Conservation (phyloP, 495 filamentous ascomycete species). For the Neurospora tetraspora region DNA sequence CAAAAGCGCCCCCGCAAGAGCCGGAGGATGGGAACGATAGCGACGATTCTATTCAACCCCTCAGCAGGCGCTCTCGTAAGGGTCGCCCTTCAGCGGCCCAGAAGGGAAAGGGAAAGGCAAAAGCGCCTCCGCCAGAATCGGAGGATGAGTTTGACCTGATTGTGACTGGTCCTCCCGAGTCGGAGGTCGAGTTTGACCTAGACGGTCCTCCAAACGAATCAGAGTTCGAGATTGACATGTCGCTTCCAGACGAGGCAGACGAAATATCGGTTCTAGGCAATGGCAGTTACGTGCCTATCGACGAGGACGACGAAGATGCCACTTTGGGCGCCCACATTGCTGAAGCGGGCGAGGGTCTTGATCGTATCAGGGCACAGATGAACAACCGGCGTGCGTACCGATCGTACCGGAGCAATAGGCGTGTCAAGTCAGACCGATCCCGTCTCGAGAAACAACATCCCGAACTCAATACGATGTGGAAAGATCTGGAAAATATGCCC, state of each 20-base stretch:
- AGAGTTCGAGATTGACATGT: neutral
- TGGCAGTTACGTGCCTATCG: conserved; percentile 2
- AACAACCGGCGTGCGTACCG: conserved; percentile 18
- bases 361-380: conserved; percentile 6
- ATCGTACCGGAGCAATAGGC: conserved; percentile 11
- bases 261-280: neutral
- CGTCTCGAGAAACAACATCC: conserved; percentile 68
- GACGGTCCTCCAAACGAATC: neutral
- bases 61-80: conserved; percentile 1
- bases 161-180: neutral
- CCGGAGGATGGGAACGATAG: conserved; percentile 5
- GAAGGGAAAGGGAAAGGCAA: neutral
- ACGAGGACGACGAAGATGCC: neutral
- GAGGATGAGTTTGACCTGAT: neutral
- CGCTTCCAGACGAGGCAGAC: neutral
- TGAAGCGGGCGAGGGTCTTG: neutral
- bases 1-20: neutral
- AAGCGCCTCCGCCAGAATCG: neutral
- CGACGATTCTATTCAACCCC: conserved; percentile 1
- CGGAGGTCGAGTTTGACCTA: neutral
- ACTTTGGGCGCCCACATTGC: conserved; percentile 1
- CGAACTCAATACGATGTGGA: conserved; percentile 72
- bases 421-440: conserved; percentile 12
- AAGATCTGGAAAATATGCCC: conserved; percentile 55
- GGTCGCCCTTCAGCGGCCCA: neutral